Evolutionary conservation across 2,329 filamentous ascomycete genomes (phyloP).

Genomic region (Fusarium subglutinans): DNA sequence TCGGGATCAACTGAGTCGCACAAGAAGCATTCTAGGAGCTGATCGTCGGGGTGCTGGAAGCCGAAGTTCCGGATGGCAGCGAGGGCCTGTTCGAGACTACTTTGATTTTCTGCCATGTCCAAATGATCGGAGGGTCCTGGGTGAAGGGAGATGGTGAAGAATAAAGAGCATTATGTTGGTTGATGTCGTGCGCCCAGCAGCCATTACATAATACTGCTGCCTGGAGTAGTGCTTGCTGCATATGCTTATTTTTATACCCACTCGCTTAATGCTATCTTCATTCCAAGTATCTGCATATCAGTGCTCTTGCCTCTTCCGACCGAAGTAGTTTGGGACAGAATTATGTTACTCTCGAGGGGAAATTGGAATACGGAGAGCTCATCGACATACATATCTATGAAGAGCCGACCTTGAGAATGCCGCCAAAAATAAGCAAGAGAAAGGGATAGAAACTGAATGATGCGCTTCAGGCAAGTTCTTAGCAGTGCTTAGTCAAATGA

Average conservation of each 20-base stretch:
- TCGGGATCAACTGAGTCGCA: neutral
- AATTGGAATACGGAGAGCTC: no score
- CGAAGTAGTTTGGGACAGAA: accelerated
- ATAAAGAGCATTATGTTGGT: accelerated
- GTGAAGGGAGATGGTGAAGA: accelerated
- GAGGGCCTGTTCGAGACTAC: accelerated
- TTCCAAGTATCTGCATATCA: no score
- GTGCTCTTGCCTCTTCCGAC: no score
- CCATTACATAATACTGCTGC: neutral
- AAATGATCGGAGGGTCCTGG: accelerated
- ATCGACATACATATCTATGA: accelerated
- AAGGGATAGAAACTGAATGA: no score
- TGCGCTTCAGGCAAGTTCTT: no score
- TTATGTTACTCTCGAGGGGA: no score
- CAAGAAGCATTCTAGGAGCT: neutral
- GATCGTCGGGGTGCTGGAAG: neutral
- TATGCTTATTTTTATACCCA: accelerated
- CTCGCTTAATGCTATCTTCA: no score
- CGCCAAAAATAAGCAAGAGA: no score
- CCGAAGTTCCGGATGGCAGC: accelerated
- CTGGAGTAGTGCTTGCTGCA: neutral
- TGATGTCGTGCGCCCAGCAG: accelerated
- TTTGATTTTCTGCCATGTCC: no score
- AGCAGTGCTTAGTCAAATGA: no score
- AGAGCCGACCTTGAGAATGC: no score